These are phyloP conservation scores for Caryopteris hybrid DNA, from an alignment of 305 asterid genomes.

Conservation along the genomic window DNA sequence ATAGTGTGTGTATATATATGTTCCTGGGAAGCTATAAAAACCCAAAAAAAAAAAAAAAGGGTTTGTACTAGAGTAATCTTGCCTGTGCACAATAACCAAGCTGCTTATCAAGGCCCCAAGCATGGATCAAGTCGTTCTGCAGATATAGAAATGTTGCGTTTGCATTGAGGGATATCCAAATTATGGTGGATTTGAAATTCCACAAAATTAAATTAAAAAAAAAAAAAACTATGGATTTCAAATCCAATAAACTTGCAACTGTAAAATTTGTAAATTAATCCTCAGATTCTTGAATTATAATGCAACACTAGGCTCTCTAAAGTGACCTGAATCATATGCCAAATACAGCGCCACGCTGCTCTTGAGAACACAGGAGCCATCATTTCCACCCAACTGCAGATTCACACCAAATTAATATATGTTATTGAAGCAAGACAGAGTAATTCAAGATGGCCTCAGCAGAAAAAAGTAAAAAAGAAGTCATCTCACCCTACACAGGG, in stretches of 20 bases:
- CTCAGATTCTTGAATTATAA: no score
- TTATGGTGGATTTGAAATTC: neutral
- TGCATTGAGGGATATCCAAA: no score
- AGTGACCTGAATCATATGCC: conserved; percentile 97
- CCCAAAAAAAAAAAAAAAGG: neutral
- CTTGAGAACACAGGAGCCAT: conserved; percentile 98
- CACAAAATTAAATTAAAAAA: neutral
- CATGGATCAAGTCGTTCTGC: conserved; percentile 92
- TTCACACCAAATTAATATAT: neutral
- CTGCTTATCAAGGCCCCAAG: conserved; percentile 93
- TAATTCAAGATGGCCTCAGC: neutral
- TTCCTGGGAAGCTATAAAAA: neutral
- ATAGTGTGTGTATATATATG: neutral
- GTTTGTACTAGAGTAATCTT: conserved; percentile 12
- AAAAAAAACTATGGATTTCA: no score
- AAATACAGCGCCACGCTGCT: conserved; percentile 92
- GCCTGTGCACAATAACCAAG: conserved; percentile 98
- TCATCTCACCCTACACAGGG: conserved; percentile 82
- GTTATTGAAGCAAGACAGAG: neutral
- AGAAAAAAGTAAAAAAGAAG: no score
- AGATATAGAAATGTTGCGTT: no score
- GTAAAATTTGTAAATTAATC: no score
- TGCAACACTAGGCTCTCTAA: no score
- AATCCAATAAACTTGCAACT: no score
- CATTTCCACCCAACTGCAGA: conserved; percentile 92